These are phyloP conservation scores for Rhytidiadelphus loreus DNA, from an alignment of 225 moss, liverwort and hornwort genomes.

Conservation along the genomic window DNA sequence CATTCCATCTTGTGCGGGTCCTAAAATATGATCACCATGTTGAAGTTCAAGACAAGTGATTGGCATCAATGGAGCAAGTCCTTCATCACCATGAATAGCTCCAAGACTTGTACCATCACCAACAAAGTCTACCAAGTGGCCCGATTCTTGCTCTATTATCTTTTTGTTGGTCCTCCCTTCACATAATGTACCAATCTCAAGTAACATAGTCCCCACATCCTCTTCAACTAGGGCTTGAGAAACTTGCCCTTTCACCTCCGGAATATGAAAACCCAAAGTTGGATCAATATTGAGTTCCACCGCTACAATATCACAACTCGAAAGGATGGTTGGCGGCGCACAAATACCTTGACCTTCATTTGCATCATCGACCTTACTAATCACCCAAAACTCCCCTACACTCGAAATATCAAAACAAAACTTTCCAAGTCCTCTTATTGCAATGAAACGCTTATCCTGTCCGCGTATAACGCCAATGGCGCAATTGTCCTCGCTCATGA, in stretches of 20 bases:
- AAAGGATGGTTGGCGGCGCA: not conserved
- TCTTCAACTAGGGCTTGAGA: too few relatives aligned
- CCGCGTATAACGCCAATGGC: not conserved
- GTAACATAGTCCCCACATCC: fast-evolving
- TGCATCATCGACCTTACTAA: not conserved
- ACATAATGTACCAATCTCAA: too few relatives aligned
- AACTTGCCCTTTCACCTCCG: fast-evolving
- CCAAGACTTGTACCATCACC: not conserved
- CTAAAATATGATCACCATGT: too few relatives aligned
- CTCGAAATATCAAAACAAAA: not conserved
- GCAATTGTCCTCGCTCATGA: fast-evolving
- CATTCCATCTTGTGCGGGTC: not conserved
- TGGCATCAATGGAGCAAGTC: not conserved
- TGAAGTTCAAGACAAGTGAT: not conserved
- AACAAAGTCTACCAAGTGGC: not conserved
- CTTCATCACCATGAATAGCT: not conserved
- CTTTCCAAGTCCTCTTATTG: not conserved
- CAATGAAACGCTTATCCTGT: fast-evolving
- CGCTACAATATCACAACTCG: fast-evolving
- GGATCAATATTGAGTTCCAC: fast-evolving
- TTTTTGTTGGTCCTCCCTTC: not conserved
- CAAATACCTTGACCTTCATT: not conserved
- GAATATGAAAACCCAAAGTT: too few relatives aligned
- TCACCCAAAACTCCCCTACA: not conserved
- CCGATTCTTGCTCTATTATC: fast-evolving